Evolutionary conservation across 2,329 filamentous ascomycete genomes (phyloP), one percentile per base, ranked within the genome.

Genomic region (Fusarium setosum): DNA sequence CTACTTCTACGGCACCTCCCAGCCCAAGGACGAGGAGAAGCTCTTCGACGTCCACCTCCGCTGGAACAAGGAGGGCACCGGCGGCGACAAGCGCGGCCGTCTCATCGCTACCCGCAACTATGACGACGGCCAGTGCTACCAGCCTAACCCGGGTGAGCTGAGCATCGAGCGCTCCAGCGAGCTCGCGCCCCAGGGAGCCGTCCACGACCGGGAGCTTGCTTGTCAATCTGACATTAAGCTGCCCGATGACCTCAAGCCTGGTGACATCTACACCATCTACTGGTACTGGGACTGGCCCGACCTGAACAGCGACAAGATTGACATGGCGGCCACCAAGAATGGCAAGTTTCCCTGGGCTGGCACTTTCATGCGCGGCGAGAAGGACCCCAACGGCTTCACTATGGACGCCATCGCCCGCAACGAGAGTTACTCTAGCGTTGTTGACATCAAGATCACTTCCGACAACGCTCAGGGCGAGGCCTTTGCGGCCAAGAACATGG

Each of bases 211-310:
- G 42, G 87, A 90, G 70, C 82, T 94, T 49, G 90, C 85, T 81
- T 98, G 96, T 79, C 94, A 97, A 77, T 90, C 90, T 32, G 90
- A 96, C 73, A 81, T 97, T 45, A 84, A 89, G 72, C 81, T 99
- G 13, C 96, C 96, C 1, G 74, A 82, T 6, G 86, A 91, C 69
- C 81, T 88, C 44, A 77, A 84, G n/a, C 76, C 82, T 10, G 88
- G 88, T 41, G 86, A 89, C 26, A 84, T 85, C 24, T 92, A 94
- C 76, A 95, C 93, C 4, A 80, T 97, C 50, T 97, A 97, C 83
- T 98, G 95, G 95, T 90, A 97, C 42, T 98, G 96, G 96, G 91
- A 97, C 77, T 99, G 94, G 93, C 90, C 91, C 4, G 90, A 87
- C 13, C 82, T 88, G 73, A 78, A 80, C 71, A 71, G 72, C 35